These are phyloP conservation scores for Pythium vanterpoolii DNA, from an alignment of 352 stramenopile genomes.

Conservation along the genomic window DNA sequence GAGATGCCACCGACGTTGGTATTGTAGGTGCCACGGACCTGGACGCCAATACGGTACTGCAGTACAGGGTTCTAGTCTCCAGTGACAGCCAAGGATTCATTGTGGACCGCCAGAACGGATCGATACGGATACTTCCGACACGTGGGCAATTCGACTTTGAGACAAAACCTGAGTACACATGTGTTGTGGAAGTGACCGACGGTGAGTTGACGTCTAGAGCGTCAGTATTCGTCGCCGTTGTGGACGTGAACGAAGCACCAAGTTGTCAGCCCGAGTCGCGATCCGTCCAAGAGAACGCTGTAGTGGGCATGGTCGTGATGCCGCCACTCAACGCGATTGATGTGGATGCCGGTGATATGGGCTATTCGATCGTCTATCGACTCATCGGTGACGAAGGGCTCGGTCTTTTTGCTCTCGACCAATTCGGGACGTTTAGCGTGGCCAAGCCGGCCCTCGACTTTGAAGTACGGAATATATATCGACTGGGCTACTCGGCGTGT, in stretches of 20 bases:
- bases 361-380: conserved; percentile 4
- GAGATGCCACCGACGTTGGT: conserved; percentile 8
- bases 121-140: background rate
- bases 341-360: conserved; percentile 14
- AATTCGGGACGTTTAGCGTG: conserved; percentile 1
- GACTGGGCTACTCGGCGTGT: conserved; percentile 12
- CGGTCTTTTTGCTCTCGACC: conserved; percentile 12
- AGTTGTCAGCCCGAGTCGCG: conserved; percentile 1
- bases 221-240: conserved; percentile 6
- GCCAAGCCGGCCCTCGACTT: conserved; percentile 16
- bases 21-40: conserved; percentile 12
- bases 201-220: conserved; percentile 4
- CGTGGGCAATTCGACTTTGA: conserved; percentile 20
- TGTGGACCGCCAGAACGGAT: conserved; percentile 9
- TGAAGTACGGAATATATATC: conserved; percentile 14
- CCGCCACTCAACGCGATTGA: conserved; percentile 12
- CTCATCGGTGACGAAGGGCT: conserved; percentile 8
- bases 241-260: conserved; percentile 31
- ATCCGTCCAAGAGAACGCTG: conserved; percentile 20
- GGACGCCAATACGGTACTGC: conserved; percentile 7
- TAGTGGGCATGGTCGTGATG: conserved; percentile 7
- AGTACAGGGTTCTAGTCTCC: conserved; percentile 3
- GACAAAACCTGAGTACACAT: conserved; percentile 1
- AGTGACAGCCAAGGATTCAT: conserved; percentile 1
- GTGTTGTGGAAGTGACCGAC: conserved; percentile 17